These are phyloP conservation scores for Wolfiporia cocos DNA, from an alignment of 1,284 basidiomycete species.

Conservation along the genomic window DNA sequence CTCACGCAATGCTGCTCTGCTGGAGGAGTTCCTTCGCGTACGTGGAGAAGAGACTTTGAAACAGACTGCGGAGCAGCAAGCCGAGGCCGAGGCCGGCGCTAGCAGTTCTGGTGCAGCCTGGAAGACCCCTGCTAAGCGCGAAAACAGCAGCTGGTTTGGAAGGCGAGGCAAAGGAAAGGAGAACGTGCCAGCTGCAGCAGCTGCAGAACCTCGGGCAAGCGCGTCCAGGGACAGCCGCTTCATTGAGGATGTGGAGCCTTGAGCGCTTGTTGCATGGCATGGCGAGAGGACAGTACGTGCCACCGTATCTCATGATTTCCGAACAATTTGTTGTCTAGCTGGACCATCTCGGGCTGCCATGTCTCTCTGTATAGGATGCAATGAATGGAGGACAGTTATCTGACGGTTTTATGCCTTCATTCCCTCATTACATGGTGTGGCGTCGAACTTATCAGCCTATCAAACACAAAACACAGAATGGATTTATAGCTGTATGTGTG, in stretches of 20 bases:
- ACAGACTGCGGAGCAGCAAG: conserved; percentile 31
- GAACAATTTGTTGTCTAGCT: neutral
- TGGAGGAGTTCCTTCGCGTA: conserved; percentile 68
- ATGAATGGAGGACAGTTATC: no score
- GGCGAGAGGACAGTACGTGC: no score
- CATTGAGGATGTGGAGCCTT: conserved; percentile 15
- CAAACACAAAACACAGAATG: no score
- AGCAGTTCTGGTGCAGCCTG: conserved; percentile 31
- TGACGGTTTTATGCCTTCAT: no score
- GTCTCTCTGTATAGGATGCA: no score
- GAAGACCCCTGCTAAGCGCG: conserved; percentile 19
- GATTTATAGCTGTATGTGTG: no score
- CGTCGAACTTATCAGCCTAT: no score
- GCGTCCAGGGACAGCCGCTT: conserved; percentile 15
- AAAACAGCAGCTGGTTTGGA: conserved; percentile 18
- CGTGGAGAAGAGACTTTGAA: conserved; percentile 61
- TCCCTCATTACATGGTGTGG: no score
- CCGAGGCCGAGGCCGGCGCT: conserved; percentile 37
- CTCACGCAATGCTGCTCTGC: conserved; percentile 75
- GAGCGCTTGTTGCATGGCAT: neutral
- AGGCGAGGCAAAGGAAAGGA: conserved; percentile 16
- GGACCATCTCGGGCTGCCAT: no score
- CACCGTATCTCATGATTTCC: neutral
- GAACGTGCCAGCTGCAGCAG: neutral
- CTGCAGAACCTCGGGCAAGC: neutral